Percentiles rank a stretch among this genome's conserved stretches.
Evolutionary conservation across 805 yeast species (phyloP).

Genomic region (Wickerhamiella cacticola): DNA sequence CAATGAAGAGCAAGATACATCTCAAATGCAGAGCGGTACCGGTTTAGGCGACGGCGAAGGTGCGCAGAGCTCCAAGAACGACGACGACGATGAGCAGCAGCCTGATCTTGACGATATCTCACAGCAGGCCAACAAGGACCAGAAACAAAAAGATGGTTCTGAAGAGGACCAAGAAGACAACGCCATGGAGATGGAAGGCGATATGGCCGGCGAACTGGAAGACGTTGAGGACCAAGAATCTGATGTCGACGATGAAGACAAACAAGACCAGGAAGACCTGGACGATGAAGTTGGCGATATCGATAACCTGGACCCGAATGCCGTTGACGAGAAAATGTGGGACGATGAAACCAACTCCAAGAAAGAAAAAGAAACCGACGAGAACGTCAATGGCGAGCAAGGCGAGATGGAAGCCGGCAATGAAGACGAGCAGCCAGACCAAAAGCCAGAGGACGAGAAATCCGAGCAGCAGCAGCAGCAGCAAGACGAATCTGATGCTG

Average conservation of each 20-base stretch:
- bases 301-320: slow-evolving; percentile 85
- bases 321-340: slow-evolving; percentile 96
- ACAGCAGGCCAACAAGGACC: slow-evolving; percentile 57
- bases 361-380: slow-evolving; percentile 71
- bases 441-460: slow-evolving; percentile 28
- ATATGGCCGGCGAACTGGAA: slow-evolving; percentile 89
- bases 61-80: slow-evolving; percentile 60
- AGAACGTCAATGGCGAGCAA: slow-evolving; percentile 39
- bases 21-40: slow-evolving; percentile 69
- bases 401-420: slow-evolving; percentile 30
- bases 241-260: slow-evolving; percentile 38
- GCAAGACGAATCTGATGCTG: slow-evolving; percentile 40
- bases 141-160: slow-evolving; percentile 42
- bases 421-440: slow-evolving; percentile 25
- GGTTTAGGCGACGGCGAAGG: slow-evolving; percentile 92
- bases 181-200: slow-evolving; percentile 91
- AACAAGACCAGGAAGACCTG: slow-evolving; percentile 52
- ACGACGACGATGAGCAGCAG: slow-evolving; percentile 70
- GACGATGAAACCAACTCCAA: slow-evolving; percentile 71
- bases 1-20: slow-evolving; percentile 40
- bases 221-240: slow-evolving; percentile 56
- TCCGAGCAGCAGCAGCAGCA: slow-evolving; percentile 33
- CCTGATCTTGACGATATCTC: slow-evolving; percentile 73
- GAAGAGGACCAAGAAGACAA: slow-evolving; percentile 64
- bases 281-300: slow-evolving; percentile 86